Evolutionary conservation across 768 basidiomycete genomes (phyloP), one percentile per base, ranked within the genome.

Genomic region (Boletus pseudopeckii): DNA sequence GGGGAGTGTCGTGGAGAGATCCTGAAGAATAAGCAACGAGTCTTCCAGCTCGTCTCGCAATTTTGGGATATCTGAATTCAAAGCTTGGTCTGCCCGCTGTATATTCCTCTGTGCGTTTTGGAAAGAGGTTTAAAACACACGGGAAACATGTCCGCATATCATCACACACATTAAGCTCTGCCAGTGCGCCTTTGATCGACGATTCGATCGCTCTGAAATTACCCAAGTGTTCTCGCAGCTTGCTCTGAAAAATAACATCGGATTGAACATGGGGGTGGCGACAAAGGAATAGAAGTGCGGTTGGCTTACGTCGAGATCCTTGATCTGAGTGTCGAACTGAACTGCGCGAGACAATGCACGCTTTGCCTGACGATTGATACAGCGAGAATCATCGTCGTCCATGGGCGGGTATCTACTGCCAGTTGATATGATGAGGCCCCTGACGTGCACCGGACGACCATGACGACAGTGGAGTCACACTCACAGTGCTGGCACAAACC

Each of bases 171-270:
- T 84, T 80, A 32, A 90, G 74, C 45, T 77, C 78, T 57, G 72
- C 75, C 50, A 82, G 79, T 5, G 85, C 80, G 48, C 87, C 86
- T 56, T 83, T 82, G 33, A 90, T 75, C 24, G 83, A 77, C 55
- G 79, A 79, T 58, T 90, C 86, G 56, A 90, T 83, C 17, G 85
- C 83, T 50, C 85, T 75, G 50, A 88, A 89, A 64, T 90, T 90
- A 61, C 84, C 84, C 50, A 90, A 72, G 64, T 84, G 80, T 60
- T 88, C 83, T 38, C 84, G 78, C 22, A 91, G 77, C 64, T 80
- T 82, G 48, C 77, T 76, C 88, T 90, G 37, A 20, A 28, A 34
- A 53, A 30, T 20, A 32, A n/a, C 17, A 18, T 44, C 11, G 48
- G 28, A 33, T 36, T 17, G 45, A 30, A 37, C 45, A 9, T 28